Evolutionary conservation across 129 eudicot genomes (phyloP), one percentile per base, ranked within the genome.

Genomic region (Flaveria brownii): DNA sequence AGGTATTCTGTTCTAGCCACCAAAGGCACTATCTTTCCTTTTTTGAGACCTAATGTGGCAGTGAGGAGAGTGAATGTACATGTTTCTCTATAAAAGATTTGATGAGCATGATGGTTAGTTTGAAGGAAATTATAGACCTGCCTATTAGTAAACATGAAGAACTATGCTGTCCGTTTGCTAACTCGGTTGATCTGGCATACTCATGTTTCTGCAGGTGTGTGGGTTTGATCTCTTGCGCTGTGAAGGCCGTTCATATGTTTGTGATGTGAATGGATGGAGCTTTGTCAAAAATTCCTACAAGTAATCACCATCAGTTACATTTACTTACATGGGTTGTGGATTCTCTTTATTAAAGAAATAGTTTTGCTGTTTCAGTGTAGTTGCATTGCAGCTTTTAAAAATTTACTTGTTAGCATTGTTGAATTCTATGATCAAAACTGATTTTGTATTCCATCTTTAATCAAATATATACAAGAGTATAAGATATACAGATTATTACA

Each of bases 201-300:
- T 82, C 77, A 51, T 81, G 61, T 57, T 78, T 62, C 74, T 55
- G 23, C 86, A 95, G 99, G 99, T 95, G 79, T 95, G 97, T 82
- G 99, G 99, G 57, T 95, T 95, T 85, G 99, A 95, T 79, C 91
- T 95, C 60, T 86, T 95, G 84, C 99, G 99, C 17, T 89, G 92
- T 74, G 99, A 90, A 80, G 99, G 97, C 41, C 91, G 96, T 68
- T 95, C 99, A 25, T 95, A 91, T 71, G 99, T 91, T 17, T 95
- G 97, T 68, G 99, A 95, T 83, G 97, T 95, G 70, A 95, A 95
- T 83, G 99, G 99, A 10, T 95, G 97, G 96, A 91, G 99, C 81
- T 95, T 95, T 64, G 99, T 89, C 9, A 95, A 95, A 80, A 95
- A 95, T 74, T 91, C 99, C 51, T 82, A 91, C 91, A 95, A 94